Percentiles rank a stretch among this genome's conserved stretches.
Conservation (phyloP, 371 early-diverging fungal species). For the Lichtheimia corymbifera region DNA sequence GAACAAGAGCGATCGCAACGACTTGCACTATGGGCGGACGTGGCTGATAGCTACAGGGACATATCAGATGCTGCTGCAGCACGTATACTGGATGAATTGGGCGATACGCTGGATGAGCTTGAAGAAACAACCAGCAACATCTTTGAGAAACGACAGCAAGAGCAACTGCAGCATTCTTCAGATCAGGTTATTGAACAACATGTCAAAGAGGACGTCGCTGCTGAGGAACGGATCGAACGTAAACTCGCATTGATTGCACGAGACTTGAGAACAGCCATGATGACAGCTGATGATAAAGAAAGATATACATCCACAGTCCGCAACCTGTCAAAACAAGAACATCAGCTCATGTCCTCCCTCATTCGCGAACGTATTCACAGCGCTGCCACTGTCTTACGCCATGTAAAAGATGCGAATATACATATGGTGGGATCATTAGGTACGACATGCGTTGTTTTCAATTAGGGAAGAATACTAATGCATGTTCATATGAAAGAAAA, state of each 20-base stretch:
- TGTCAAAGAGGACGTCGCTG: conserved; percentile 3
- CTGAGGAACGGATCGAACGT: conserved; percentile 15
- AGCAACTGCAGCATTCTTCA: background rate
- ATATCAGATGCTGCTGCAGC: conserved; percentile 13
- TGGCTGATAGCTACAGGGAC: conserved; percentile 14
- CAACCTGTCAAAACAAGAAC: conserved; percentile 27
- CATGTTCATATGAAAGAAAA: conserved; percentile 33
- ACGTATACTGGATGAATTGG: conserved; percentile 19
- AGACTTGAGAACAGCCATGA: conserved; percentile 20
- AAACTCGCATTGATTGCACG: conserved; percentile 23
- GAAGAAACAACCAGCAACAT: conserved; percentile 1
- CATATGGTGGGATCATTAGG: conserved; percentile 32
- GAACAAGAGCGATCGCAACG: conserved; percentile 34
- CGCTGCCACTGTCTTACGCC: conserved; percentile 16
- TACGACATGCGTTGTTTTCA: conserved; percentile 14
- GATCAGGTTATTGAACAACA: background rate
- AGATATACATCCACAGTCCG: conserved; percentile 42
- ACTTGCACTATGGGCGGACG: conserved; percentile 32
- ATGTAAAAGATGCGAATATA: conserved; percentile 28
- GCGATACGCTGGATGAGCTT: conserved; percentile 18
- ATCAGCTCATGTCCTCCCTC: conserved; percentile 15
- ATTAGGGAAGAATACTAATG: background rate
- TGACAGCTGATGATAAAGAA: conserved; percentile 20
- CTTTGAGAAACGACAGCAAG: background rate
- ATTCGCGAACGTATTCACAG: conserved; percentile 11